These are phyloP conservation scores for Endocarpon pusillum DNA, from an alignment of 495 filamentous ascomycete genomes.

Conservation along the genomic window DNA sequence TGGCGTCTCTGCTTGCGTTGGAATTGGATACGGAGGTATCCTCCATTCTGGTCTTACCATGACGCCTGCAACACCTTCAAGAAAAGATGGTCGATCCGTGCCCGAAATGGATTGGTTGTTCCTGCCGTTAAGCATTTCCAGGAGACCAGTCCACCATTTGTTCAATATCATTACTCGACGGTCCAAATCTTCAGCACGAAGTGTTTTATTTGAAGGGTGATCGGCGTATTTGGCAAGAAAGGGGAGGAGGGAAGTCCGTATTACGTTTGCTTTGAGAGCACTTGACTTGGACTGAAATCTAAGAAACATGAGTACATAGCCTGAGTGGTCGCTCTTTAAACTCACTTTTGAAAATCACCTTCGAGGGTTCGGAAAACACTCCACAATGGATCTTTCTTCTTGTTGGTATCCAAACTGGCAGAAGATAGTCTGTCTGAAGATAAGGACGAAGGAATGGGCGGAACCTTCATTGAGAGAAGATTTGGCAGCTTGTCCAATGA, in stretches of 20 bases:
- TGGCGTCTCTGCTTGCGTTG: slow-evolving; percentile 34
- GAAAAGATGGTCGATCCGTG: slow-evolving; percentile 61
- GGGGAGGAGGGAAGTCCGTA: slow-evolving; percentile 65
- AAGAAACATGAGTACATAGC: not conserved
- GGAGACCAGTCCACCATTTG: slow-evolving; percentile 87
- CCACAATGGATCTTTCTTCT: slow-evolving; percentile 81
- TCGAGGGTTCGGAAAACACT: slow-evolving; percentile 66
- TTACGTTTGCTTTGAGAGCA: slow-evolving; percentile 59
- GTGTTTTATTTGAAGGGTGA: slow-evolving; percentile 49
- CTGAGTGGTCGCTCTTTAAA: slow-evolving; percentile 3
- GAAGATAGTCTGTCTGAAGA: slow-evolving; percentile 20
- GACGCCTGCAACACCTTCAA: slow-evolving; percentile 67
- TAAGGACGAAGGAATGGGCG: slow-evolving; percentile 28
- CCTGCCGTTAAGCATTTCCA: slow-evolving; percentile 69
- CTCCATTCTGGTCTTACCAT: slow-evolving; percentile 94
- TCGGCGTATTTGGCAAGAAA: slow-evolving; percentile 58
- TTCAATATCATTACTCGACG: slow-evolving; percentile 67
- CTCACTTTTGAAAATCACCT: slow-evolving; percentile 60
- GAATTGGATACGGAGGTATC: slow-evolving; percentile 45
- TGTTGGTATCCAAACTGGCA: slow-evolving; percentile 24
- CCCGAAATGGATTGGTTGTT: slow-evolving; percentile 55
- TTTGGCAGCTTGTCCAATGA: slow-evolving; percentile 41
- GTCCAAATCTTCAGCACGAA: slow-evolving; percentile 74
- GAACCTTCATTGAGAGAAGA: slow-evolving; percentile 29
- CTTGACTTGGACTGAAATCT: slow-evolving; percentile 63